Conservation (phyloP, 1,284 basidiomycete genomes). For the Moesziomyces parantarcticus region DNA sequence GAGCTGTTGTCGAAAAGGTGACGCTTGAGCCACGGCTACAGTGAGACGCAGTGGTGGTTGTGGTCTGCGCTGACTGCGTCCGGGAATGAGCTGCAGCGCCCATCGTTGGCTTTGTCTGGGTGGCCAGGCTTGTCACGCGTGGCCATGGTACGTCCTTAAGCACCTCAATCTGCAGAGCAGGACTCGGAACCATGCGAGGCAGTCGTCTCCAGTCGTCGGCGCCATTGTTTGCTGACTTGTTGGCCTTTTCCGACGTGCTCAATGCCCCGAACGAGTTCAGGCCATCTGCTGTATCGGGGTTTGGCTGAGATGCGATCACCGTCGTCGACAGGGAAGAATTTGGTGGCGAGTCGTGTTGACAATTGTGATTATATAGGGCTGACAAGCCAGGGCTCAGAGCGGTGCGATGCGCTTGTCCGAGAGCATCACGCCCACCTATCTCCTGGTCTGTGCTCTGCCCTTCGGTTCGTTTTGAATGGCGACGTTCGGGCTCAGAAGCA, state of each 20-base stretch:
- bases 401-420: conserved; percentile 5
- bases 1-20: neutral
- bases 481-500: too few relatives aligned
- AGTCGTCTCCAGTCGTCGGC: neutral
- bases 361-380: conserved; percentile 10
- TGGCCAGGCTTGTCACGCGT: neutral
- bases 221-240: neutral
- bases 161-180: conserved; percentile 7
- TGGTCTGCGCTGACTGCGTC: neutral
- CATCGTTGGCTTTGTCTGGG: too few relatives aligned
- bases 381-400: conserved; percentile 12
- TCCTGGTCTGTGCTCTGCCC: too few relatives aligned
- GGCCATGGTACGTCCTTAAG: conserved; percentile 14
- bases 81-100: neutral
- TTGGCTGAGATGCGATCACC: too few relatives aligned
- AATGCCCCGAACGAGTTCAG: too few relatives aligned
- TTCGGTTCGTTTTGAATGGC: too few relatives aligned
- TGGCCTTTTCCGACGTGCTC: too few relatives aligned
- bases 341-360: neutral
- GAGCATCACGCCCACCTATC: neutral
- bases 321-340: too few relatives aligned
- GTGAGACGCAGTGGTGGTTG: neutral
- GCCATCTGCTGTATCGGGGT: too few relatives aligned
- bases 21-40: too few relatives aligned
- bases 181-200: conserved; percentile 7